phyloP scores from a whole-genome alignment of 1,284 basidiomycete genomes.

The Coniferiporia weirii region DNA sequence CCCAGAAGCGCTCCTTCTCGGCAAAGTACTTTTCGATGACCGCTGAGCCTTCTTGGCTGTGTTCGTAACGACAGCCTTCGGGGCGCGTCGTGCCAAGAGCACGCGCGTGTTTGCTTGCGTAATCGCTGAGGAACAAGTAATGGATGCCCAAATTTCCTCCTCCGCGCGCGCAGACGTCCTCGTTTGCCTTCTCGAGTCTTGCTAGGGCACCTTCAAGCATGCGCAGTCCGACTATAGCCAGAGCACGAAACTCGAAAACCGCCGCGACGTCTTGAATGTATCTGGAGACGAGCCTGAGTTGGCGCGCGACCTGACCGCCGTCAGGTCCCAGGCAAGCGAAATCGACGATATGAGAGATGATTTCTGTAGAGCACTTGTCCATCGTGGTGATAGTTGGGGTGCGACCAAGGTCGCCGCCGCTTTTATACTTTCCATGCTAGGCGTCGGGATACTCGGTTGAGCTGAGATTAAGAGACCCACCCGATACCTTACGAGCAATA shows the following conservation, averaged over 20 bases:
- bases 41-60: neutral
- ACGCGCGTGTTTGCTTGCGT: neutral
- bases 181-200: neutral
- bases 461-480: too few relatives aligned
- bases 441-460: too few relatives aligned
- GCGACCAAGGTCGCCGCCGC: too few relatives aligned
- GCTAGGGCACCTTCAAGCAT: neutral
- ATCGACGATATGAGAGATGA: neutral
- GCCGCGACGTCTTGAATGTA: neutral
- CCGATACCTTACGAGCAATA: too few relatives aligned
- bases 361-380: neutral
- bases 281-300: neutral
- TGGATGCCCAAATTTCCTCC: neutral
- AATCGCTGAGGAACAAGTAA: neutral
- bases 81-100: neutral
- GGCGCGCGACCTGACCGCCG: neutral
- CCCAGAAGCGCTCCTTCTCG: neutral
- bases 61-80: neutral
- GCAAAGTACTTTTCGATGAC: neutral
- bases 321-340: neutral
- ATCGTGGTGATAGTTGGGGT: neutral
- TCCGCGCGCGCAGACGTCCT: neutral
- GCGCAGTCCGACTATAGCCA: neutral
- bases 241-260: neutral
- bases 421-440: too few relatives aligned